These are phyloP conservation scores for Ceraceosorus bombacis DNA, from an alignment of 1,284 basidiomycete species.

Conservation along the genomic window DNA sequence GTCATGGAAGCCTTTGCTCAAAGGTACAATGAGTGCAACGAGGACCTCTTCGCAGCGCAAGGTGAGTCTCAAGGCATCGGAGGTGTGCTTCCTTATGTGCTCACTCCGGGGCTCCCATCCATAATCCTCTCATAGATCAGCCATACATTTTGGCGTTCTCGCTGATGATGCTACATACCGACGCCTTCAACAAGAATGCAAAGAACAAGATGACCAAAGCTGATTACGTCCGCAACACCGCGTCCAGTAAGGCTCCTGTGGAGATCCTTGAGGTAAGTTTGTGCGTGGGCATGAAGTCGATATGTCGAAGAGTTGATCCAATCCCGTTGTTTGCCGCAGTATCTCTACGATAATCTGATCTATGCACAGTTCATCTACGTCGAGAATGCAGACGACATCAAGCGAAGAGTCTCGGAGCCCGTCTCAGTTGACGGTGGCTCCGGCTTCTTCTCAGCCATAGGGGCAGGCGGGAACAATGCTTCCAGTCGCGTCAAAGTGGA, in stretches of 20 bases:
- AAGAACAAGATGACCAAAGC: slow-evolving; percentile 78
- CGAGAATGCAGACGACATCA: slow-evolving; percentile 57
- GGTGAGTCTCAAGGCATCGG: neutral
- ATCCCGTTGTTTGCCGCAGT: slow-evolving; percentile 53
- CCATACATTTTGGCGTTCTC: slow-evolving; percentile 96
- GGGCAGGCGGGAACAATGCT: neutral
- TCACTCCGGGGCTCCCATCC: neutral
- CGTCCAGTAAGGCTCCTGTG: slow-evolving; percentile 68
- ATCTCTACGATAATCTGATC: slow-evolving; percentile 94
- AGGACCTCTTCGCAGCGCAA: slow-evolving; percentile 60
- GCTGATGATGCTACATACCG: slow-evolving; percentile 96
- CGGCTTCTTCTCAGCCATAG: slow-evolving; percentile 1
- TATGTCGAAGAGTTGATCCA: too few relatives aligned
- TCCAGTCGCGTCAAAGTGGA: slow-evolving; percentile 63
- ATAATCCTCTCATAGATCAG: slow-evolving; percentile 59
- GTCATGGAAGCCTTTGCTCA: slow-evolving; percentile 90
- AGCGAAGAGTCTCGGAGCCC: slow-evolving; percentile 20
- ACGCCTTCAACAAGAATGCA: slow-evolving; percentile 94
- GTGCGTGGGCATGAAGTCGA: neutral
- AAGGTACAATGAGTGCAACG: slow-evolving; percentile 77
- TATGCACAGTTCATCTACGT: slow-evolving; percentile 86
- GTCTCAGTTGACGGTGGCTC: neutral
- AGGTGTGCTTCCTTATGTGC: too few relatives aligned
- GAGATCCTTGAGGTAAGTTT: slow-evolving; percentile 73
- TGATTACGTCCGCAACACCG: slow-evolving; percentile 37